These are phyloP conservation scores for Exophiala oligosperma DNA, from an alignment of 2,329 filamentous ascomycete species.

Conservation along the genomic window DNA sequence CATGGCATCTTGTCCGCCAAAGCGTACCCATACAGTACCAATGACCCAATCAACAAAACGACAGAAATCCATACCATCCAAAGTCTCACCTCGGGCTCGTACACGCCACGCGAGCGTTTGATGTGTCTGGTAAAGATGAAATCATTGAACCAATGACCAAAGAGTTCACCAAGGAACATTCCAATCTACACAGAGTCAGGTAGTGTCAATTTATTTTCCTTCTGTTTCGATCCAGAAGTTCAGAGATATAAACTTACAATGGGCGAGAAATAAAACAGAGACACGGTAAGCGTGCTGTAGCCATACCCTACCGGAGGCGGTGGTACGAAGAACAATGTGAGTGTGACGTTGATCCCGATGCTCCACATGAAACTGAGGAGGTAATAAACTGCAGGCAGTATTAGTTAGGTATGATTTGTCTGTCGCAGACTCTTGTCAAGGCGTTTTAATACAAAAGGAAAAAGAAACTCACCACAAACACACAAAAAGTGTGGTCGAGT, in stretches of 20 bases:
- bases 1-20: background rate
- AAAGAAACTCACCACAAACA: background rate
- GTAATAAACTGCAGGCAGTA: background rate
- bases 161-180: background rate
- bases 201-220: too few species aligned
- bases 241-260: background rate
- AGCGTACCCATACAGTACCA: background rate
- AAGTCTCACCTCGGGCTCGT: background rate
- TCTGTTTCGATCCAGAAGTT: too few species aligned
- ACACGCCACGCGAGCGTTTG: background rate
- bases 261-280: background rate
- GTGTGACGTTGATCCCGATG: background rate
- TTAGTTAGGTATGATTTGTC: background rate
- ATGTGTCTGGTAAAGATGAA: background rate
- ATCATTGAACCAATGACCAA: background rate
- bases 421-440: background rate
- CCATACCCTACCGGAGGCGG: background rate
- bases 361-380: background rate
- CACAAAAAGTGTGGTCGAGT: background rate
- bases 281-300: background rate
- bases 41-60: background rate
- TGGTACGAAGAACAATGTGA: background rate
- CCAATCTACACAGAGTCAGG: background rate
- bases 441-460: background rate
- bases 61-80: background rate